These are phyloP conservation scores for Trichosporon faecale DNA, from an alignment of 1,284 basidiomycete genomes.

Conservation along the genomic window DNA sequence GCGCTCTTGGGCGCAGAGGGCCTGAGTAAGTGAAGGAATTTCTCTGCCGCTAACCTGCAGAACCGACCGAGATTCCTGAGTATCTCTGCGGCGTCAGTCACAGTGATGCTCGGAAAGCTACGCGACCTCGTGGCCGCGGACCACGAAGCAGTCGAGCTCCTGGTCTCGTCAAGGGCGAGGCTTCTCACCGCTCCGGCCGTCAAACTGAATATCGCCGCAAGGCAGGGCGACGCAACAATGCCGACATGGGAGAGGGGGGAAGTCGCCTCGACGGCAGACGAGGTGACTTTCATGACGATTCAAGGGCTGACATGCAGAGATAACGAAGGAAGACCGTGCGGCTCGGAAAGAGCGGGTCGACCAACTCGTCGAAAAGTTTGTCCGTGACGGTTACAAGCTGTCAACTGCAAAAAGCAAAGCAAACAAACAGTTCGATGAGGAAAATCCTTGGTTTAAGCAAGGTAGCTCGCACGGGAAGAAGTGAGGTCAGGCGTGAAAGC, in stretches of 20 bases:
- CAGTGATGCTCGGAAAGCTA: constrained; percentile 42
- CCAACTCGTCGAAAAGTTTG: constrained; percentile 18
- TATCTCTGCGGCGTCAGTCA: constrained; percentile 46
- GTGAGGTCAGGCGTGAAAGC: constrained; percentile 23
- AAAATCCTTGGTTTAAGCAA: constrained; percentile 45
- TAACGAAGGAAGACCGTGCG: constrained; percentile 43
- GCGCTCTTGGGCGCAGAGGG: constrained; percentile 43
- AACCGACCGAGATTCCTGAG: constrained; percentile 42
- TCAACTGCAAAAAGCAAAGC: constrained; percentile 36
- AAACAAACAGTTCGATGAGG: constrained; percentile 32
- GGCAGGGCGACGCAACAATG: constrained; percentile 36
- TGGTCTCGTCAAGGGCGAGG: constrained; percentile 44
- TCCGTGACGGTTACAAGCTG: constrained; percentile 26
- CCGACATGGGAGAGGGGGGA: constrained; percentile 42
- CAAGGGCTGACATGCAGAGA: constrained; percentile 25
- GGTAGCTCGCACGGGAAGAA: constrained; percentile 43
- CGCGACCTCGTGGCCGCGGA: constrained; percentile 26
- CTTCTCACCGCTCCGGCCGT: constrained; percentile 41
- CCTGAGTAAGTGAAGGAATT: constrained; percentile 37
- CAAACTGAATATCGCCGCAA: constrained; percentile 45
- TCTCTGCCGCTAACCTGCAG: constrained; percentile 20
- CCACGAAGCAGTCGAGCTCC: constrained; percentile 29
- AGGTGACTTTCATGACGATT: constrained; percentile 25
- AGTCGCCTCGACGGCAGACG: constrained; percentile 39
- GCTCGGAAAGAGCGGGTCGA: constrained; percentile 35